Evolutionary conservation across 352 stramenopile genomes (phyloP), one percentile per base, ranked within the genome.

Genomic region (Phytophthora melonis): DNA sequence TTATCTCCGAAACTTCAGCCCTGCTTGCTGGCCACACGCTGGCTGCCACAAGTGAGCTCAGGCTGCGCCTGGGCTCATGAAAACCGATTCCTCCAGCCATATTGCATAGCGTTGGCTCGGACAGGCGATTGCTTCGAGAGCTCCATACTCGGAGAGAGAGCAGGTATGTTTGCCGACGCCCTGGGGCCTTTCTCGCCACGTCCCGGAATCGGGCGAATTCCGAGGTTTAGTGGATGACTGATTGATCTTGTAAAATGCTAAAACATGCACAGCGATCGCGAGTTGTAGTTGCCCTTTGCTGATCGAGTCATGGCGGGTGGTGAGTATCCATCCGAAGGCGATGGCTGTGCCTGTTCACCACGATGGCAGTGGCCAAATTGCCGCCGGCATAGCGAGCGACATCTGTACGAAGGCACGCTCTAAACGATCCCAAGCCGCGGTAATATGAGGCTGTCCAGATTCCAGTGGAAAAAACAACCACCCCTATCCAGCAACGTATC

Each of bases 371-470:
- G 41, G 41, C 41, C 10, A 41, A 14, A 8, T 27, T 68, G 61
- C 18, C 50, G 30, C 57, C 30, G 45, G 55, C 32, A 56, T 66
- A 61, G 47, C 47, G 57, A 66, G 39, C 16, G 23, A 45, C 61
- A 67, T n/a, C 47, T 27, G 50, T 43, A 55, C 54, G 21, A 52
- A 21, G 54, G 58, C 49, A 68, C 41, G 34, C 57, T 67, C 57
- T 30, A 60, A 67, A 72, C 41, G 27, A 64, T 70, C 63, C 47
- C 55, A 58, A 56, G 50, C n/a, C 30, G 65, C 57, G 65, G 45
- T 72, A 67, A 55, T 32, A 8, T 7, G 27, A 41, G 16, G n/a
- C 32, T 34, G 52, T 21, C 21, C 52, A 9, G 27, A 30, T 63
- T 45, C 59, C 59, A 58, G 47, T 47, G 57, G 58, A 25, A 65